Evolutionary conservation across 2,329 filamentous ascomycete genomes (phyloP).

Genomic region (Calonectria pseudoreteaudii): DNA sequence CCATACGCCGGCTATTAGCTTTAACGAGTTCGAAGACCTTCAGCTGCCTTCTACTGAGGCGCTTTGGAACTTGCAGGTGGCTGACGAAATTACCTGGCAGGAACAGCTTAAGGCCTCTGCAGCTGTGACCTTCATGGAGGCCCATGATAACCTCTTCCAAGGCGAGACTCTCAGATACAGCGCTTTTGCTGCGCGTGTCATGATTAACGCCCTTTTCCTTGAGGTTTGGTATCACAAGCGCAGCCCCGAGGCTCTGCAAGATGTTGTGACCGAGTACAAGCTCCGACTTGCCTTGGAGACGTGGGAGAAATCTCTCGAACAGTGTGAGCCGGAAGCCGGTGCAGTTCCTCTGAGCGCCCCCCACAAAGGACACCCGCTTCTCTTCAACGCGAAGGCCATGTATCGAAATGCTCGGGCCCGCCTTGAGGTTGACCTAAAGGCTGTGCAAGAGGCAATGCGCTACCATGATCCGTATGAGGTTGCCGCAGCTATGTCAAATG

Average conservation of each 20-base stretch:
- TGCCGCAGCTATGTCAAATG: slow-evolving; percentile 94
- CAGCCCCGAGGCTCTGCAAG: slow-evolving; percentile 95
- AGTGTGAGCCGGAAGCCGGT: slow-evolving; percentile 91
- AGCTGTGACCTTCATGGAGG: slow-evolving; percentile 89
- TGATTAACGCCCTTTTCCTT: slow-evolving; percentile 98
- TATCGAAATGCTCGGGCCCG: slow-evolving; percentile 94
- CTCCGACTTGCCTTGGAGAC: slow-evolving; percentile 94
- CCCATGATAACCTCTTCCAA: slow-evolving; percentile 95
- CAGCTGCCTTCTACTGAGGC: slow-evolving; percentile 94
- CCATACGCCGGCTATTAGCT: slow-evolving; percentile 96
- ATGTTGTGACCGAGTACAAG: slow-evolving; percentile 98
- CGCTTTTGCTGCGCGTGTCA: slow-evolving; percentile 94
- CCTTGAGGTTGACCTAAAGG: slow-evolving; percentile 94
- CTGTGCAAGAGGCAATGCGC: slow-evolving; percentile 93
- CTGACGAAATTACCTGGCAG: slow-evolving; percentile 85
- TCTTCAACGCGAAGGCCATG: slow-evolving; percentile 98
- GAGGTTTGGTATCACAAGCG: slow-evolving; percentile 99
- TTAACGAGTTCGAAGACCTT: slow-evolving; percentile 96
- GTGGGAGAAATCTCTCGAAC: slow-evolving; percentile 96
- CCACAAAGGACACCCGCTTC: slow-evolving; percentile 94
- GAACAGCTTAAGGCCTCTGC: slow-evolving; percentile 79
- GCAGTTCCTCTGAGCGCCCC: slow-evolving; percentile 91
- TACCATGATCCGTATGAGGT: slow-evolving; percentile 99
- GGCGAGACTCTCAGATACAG: slow-evolving; percentile 92
- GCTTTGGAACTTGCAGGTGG: slow-evolving; percentile 87